A percentile compares a stretch with the other conserved stretches of the same genome.
Evolutionary conservation across 495 filamentous ascomycete species (phyloP).

Genomic region (Evernia prunastri): DNA sequence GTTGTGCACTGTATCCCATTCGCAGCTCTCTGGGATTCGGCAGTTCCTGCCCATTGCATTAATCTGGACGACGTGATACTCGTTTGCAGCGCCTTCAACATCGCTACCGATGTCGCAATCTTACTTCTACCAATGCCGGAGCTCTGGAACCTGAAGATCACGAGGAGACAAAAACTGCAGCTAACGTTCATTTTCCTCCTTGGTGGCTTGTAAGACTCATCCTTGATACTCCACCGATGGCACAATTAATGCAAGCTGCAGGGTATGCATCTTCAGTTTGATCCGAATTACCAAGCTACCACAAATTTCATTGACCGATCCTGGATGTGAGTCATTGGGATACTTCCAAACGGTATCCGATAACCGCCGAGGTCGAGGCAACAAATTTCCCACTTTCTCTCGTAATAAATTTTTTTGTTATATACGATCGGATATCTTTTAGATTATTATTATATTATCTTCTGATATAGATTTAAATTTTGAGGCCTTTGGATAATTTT

Average conservation of each 20-base stretch:
- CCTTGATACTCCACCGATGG: too few species aligned
- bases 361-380: too few species aligned
- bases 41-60: constrained; percentile 9
- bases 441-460: too few species aligned
- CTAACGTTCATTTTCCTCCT: constrained; percentile 34
- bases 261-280: neutral
- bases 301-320: neutral
- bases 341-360: too few species aligned
- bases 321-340: neutral
- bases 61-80: constrained; percentile 12
- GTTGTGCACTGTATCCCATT: constrained; percentile 21
- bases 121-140: constrained; percentile 33
- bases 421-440: too few species aligned
- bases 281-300: neutral
- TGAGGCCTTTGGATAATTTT: too few species aligned
- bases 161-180: constrained; percentile 27
- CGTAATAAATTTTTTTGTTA: too few species aligned
- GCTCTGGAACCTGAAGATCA: constrained; percentile 31
- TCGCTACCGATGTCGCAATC: constrained; percentile 34
- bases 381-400: too few species aligned
- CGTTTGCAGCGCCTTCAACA: constrained; percentile 22
- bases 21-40: constrained; percentile 10
- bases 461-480: too few species aligned
- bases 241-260: neutral
- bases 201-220: constrained; percentile 31